These are phyloP conservation scores for Peniophora sp. DNA, from an alignment of 1,284 basidiomycete species.

Conservation along the genomic window DNA sequence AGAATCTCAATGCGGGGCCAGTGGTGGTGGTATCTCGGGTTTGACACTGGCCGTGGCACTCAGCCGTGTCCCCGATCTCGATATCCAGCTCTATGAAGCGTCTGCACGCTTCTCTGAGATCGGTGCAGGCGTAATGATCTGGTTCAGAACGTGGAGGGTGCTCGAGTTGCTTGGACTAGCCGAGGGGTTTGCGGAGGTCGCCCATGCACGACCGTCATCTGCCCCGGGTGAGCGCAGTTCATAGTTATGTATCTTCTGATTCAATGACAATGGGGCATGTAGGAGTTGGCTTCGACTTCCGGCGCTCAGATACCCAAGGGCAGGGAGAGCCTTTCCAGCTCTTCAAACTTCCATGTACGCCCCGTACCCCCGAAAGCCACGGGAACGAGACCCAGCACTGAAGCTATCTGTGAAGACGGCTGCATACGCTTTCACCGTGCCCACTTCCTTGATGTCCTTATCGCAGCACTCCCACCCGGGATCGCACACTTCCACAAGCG, in stretches of 20 bases:
- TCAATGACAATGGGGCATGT: background rate
- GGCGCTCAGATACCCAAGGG: conserved; percentile 24
- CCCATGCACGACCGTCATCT: conserved; percentile 28
- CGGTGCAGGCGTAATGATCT: conserved; percentile 36
- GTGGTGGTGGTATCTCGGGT: conserved; percentile 36
- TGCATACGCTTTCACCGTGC: conserved; percentile 34
- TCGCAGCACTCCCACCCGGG: conserved; percentile 26
- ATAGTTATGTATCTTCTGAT: background rate
- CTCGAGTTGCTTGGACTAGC: conserved; percentile 29
- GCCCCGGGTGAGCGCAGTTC: conserved; percentile 10
- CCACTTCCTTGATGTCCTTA: conserved; percentile 31
- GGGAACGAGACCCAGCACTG: too few species aligned
- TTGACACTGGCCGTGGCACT: conserved; percentile 33
- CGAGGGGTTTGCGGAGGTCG: conserved; percentile 26
- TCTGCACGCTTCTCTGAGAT: conserved; percentile 35
- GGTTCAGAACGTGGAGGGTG: conserved; percentile 28
- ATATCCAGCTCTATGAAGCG: conserved; percentile 34
- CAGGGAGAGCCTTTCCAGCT: conserved; percentile 28
- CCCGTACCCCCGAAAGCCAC: background rate
- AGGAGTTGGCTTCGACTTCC: conserved; percentile 22
- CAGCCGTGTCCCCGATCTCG: conserved; percentile 23
- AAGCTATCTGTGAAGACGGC: conserved; percentile 13
- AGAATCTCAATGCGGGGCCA: conserved; percentile 7
- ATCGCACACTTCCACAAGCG: conserved; percentile 32
- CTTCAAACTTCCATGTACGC: conserved; percentile 26